Conservation (phyloP, 2,329 filamentous ascomycete species). For the Pseudocercospora fijiensis region DNA sequence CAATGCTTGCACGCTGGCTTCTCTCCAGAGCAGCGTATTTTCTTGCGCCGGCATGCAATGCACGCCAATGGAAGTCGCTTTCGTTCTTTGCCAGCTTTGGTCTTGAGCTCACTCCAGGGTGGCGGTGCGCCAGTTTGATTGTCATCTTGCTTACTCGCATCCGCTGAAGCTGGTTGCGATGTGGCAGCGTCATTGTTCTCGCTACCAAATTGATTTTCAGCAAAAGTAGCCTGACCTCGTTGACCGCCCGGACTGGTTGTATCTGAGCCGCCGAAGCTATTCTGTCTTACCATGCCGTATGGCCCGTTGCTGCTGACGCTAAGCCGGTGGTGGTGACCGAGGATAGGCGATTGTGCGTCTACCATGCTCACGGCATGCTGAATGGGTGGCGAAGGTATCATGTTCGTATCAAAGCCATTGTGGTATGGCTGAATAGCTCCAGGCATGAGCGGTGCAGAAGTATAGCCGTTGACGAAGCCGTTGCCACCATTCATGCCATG, state of each 20-base stretch:
- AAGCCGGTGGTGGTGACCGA: slow-evolving; percentile 30
- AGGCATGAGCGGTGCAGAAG: slow-evolving; percentile 18
- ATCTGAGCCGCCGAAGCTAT: slow-evolving; percentile 34
- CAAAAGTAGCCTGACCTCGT: slow-evolving; percentile 9
- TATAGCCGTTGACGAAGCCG: slow-evolving; percentile 21
- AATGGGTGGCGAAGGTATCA: slow-evolving; percentile 20
- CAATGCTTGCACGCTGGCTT: slow-evolving; percentile 98
- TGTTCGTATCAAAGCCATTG: slow-evolving; percentile 21
- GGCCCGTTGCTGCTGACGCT: slow-evolving; percentile 35
- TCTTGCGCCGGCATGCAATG: slow-evolving; percentile 93
- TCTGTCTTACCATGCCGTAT: slow-evolving; percentile 26
- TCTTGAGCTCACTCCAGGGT: slow-evolving; percentile 55
- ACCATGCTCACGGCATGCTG: slow-evolving; percentile 16
- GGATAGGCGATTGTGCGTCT: slow-evolving; percentile 24
- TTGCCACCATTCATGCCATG: slow-evolving; percentile 25
- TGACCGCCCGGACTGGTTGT: slow-evolving; percentile 31
- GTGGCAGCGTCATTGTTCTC: slow-evolving; percentile 16
- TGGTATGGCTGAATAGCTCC: slow-evolving; percentile 17
- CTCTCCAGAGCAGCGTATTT: slow-evolving; percentile 96
- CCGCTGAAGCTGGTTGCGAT: slow-evolving; percentile 12
- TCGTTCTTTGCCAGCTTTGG: slow-evolving; percentile 83
- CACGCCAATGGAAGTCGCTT: slow-evolving; percentile 91
- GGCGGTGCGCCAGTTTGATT: slow-evolving; percentile 32
- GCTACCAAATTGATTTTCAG: slow-evolving; percentile 14
- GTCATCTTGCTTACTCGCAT: slow-evolving; percentile 19